Conservation (phyloP, 805 yeast species). For the Torulaspora microellipsoides region DNA sequence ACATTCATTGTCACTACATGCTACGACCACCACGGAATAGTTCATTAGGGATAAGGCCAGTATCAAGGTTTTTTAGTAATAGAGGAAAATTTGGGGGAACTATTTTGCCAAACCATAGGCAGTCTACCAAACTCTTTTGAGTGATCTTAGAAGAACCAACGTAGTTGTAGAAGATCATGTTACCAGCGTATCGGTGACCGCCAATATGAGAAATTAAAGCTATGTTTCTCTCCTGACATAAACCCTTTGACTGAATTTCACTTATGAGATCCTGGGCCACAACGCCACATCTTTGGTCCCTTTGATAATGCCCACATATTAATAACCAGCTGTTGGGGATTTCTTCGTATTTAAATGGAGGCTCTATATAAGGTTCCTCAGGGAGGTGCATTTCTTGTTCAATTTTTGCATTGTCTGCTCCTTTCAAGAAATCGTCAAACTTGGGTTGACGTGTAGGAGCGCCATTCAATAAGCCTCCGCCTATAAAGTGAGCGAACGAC, state of each 20-base stretch:
- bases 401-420: slow-evolving; percentile 12
- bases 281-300: slow-evolving; percentile 28
- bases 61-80: slow-evolving; percentile 51
- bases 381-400: background rate
- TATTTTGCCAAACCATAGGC: slow-evolving; percentile 76
- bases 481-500: slow-evolving; percentile 20
- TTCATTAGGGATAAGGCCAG: slow-evolving; percentile 49
- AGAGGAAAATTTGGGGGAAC: slow-evolving; percentile 63
- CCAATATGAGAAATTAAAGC: slow-evolving; percentile 74
- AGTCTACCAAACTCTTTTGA: slow-evolving; percentile 19
- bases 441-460: slow-evolving; percentile 3
- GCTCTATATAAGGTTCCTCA: background rate
- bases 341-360: slow-evolving; percentile 7
- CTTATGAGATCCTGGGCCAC: slow-evolving; percentile 20
- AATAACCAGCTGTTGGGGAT: slow-evolving; percentile 16
- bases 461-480: slow-evolving; percentile 10
- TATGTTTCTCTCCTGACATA: slow-evolving; percentile 33
- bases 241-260: slow-evolving; percentile 6
- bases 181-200: slow-evolving; percentile 85
- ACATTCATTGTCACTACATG: background rate
- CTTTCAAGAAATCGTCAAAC: slow-evolving; percentile 16
- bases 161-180: slow-evolving; percentile 52
- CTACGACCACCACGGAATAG: slow-evolving; percentile 47
- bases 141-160: slow-evolving; percentile 28
- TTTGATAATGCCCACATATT: slow-evolving; percentile 27